Conservation (phyloP, 2,329 filamentous ascomycete genomes). For the Catunica adiposa region DNA sequence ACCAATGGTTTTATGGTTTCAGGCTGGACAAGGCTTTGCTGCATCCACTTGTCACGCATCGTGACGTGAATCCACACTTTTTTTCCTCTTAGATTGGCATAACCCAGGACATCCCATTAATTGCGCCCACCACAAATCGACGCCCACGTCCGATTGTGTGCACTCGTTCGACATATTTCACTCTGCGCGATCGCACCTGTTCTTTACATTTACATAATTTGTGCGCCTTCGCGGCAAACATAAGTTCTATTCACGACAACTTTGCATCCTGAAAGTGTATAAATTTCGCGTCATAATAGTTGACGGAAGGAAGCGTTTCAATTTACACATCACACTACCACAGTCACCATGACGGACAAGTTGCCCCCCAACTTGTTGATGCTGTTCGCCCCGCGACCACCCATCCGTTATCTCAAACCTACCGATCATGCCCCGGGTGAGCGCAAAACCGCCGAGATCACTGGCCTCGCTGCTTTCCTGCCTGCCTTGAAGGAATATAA, state of each 20-base stretch:
- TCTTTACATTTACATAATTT: neutral
- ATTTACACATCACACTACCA: neutral
- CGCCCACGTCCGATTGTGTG: neutral
- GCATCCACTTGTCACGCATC: slow-evolving; percentile 6
- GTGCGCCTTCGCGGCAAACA: neutral
- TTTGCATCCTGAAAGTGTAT: neutral
- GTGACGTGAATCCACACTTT: slow-evolving; percentile 7
- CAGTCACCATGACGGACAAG: slow-evolving; percentile 71
- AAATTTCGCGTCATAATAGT: neutral
- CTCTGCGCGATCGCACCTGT: neutral
- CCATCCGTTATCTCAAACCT: slow-evolving; percentile 75
- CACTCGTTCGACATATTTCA: neutral
- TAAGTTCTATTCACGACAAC: neutral
- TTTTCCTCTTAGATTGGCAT: neutral
- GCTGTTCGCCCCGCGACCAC: slow-evolving; percentile 87
- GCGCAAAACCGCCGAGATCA: slow-evolving; percentile 56
- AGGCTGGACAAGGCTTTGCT: slow-evolving; percentile 6
- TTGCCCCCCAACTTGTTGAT: slow-evolving; percentile 81
- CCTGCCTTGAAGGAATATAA: slow-evolving; percentile 61
- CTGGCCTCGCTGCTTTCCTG: slow-evolving; percentile 59
- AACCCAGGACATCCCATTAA: neutral
- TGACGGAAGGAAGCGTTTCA: no score
- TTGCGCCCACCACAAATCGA: neutral
- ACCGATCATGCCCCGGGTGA: slow-evolving; percentile 70
- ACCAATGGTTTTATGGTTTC: slow-evolving; percentile 2